Percentiles rank a stretch among this genome's conserved stretches.
Conservation (phyloP, 2,329 filamentous ascomycete species). For the Colletotrichum tabaci region DNA sequence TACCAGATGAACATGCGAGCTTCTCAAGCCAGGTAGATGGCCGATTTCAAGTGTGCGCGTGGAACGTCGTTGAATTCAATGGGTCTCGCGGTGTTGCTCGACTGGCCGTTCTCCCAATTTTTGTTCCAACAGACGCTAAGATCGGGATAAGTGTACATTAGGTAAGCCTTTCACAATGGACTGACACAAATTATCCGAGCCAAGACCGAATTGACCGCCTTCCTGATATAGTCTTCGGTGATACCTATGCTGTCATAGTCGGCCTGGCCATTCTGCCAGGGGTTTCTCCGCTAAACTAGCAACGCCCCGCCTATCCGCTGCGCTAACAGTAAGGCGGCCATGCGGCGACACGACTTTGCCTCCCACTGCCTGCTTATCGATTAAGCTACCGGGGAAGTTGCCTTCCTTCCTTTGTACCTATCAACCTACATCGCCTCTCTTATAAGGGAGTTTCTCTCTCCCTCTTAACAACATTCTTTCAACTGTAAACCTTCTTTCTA, state of each 20-base stretch:
- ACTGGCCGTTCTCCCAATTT: conserved; percentile 33
- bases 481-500: neutral
- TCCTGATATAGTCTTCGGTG: neutral
- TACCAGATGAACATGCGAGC: conserved; percentile 1
- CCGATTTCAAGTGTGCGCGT: conserved; percentile 28
- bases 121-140: conserved; percentile 37
- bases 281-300: conserved; percentile 35
- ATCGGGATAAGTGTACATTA: conserved; percentile 30
- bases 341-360: conserved; percentile 27
- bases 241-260: conserved; percentile 12
- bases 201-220: conserved; percentile 7
- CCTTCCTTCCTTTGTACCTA: neutral
- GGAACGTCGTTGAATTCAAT: conserved; percentile 19
- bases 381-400: conserved; percentile 36
- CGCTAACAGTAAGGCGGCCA: conserved; percentile 20
- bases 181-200: neutral
- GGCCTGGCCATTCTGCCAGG: conserved; percentile 16
- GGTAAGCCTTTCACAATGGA: conserved; percentile 8
- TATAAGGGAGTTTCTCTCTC: too few relatives aligned
- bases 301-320: conserved; percentile 31
- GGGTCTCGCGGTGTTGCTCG: conserved; percentile 31
- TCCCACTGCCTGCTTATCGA: conserved; percentile 38
- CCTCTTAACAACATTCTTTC: too few relatives aligned
- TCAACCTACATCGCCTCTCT: neutral
- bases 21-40: conserved; percentile 17